Evolutionary conservation across 1,284 basidiomycete species (phyloP).

Genomic region (Sphaerobolus stellatus): DNA sequence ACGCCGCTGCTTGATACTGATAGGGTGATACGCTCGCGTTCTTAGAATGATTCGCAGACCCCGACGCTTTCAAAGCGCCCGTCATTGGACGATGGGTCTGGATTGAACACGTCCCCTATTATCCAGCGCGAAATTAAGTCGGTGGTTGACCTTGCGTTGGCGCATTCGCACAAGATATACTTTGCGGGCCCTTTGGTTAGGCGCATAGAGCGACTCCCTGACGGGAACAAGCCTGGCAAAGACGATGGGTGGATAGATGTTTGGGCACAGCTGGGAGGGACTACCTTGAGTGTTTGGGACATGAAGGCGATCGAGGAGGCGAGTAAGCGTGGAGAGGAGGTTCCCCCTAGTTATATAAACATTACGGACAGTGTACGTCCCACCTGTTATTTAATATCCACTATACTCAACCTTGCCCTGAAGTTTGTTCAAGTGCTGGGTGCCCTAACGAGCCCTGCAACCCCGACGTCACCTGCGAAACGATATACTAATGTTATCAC

Average conservation of each 20-base stretch:
- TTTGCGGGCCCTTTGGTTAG: constrained; percentile 79
- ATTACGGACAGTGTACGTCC: constrained; percentile 78
- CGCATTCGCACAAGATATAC: constrained; percentile 77
- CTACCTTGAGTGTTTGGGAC: constrained; percentile 89
- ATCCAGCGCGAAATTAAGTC: constrained; percentile 80
- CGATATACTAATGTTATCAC: constrained; percentile 82
- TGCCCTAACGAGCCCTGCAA: constrained; percentile 62
- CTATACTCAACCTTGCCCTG: constrained; percentile 5
- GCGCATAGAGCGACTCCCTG: constrained; percentile 69
- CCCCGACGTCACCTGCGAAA: constrained; percentile 45
- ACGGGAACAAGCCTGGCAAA: constrained; percentile 68
- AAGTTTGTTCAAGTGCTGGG: constrained; percentile 75
- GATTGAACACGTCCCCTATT: not conserved
- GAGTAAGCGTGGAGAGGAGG: constrained; percentile 74
- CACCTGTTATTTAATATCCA: not conserved
- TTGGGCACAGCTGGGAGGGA: constrained; percentile 92
- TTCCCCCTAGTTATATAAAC: constrained; percentile 85
- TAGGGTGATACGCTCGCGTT: too few relatives aligned
- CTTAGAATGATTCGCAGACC: not conserved
- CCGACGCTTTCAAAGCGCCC: constrained; percentile 7
- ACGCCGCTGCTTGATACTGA: too few relatives aligned
- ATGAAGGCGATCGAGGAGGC: constrained; percentile 83
- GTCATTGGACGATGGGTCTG: constrained; percentile 2
- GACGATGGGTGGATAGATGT: constrained; percentile 90
- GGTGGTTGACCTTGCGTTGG: constrained; percentile 63